Conservation (phyloP, 495 filamentous ascomycete genomes). For the Penicillium angulare region DNA sequence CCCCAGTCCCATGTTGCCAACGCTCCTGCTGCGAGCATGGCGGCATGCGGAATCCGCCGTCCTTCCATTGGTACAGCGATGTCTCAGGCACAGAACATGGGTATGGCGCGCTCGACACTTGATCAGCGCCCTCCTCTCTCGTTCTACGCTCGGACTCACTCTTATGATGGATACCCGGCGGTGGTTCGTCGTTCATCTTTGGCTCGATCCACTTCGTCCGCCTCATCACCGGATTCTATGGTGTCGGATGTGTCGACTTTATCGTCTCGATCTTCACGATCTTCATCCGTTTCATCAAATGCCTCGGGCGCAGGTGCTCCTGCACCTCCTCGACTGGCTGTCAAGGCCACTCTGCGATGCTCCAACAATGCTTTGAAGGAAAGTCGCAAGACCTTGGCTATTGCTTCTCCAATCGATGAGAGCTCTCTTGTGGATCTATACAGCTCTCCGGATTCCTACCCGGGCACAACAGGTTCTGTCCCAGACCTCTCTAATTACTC, state of each 20-base stretch:
- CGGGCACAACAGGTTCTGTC: conserved; percentile 47
- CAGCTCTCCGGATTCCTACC: conserved; percentile 61
- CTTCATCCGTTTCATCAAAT: conserved; percentile 71
- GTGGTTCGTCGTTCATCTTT: conserved; percentile 69
- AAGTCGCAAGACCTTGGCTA: conserved; percentile 36
- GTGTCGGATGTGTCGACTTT: conserved; percentile 72
- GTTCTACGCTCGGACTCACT: conserved; percentile 54
- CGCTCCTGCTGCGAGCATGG: conserved; percentile 90
- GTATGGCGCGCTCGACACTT: conserved; percentile 62
- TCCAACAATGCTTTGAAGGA: conserved; percentile 57
- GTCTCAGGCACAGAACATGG: conserved; percentile 67
- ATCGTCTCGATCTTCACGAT: conserved; percentile 63
- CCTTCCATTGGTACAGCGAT: conserved; percentile 78
- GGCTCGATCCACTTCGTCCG: conserved; percentile 71
- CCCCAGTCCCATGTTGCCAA: conserved; percentile 69
- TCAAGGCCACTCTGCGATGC: conserved; percentile 80
- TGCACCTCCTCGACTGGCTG: conserved; percentile 63
- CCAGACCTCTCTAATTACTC: conserved; percentile 53
- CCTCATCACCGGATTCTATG: conserved; percentile 90
- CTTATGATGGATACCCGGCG: conserved; percentile 46
- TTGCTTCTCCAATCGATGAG: conserved; percentile 49
- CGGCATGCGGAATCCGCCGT: conserved; percentile 48
- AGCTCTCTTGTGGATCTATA: conserved; percentile 47
- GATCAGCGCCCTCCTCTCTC: conserved; percentile 47
- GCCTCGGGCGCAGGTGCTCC: conserved; percentile 66